Conservation (phyloP, 202 grass and related monocot species). For the Eragrostis tef region DNA sequence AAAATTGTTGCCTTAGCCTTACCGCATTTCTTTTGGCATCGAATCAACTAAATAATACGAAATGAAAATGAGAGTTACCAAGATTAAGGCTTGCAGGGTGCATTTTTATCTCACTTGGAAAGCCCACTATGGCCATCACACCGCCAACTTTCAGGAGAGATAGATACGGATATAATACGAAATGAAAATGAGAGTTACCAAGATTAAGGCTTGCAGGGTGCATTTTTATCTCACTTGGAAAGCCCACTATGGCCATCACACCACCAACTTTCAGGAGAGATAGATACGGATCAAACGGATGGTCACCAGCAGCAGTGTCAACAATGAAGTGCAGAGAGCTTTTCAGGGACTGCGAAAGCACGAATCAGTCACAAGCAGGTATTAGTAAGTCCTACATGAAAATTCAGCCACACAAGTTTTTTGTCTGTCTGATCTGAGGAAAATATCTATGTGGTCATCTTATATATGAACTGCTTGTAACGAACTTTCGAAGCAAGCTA, state of each 20-base stretch:
- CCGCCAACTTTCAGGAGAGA: conserved; percentile 72
- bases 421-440: too few relatives aligned
- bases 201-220: conserved; percentile 64
- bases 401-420: too few relatives aligned
- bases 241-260: conserved; percentile 60
- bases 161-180: not conserved
- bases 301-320: conserved; percentile 75
- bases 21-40: not conserved
- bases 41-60: not conserved
- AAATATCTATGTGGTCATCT: too few relatives aligned
- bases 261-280: conserved; percentile 72
- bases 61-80: conserved; percentile 49
- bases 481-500: too few relatives aligned
- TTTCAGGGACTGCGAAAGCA: conserved; percentile 47
- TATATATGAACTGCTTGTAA: too few relatives aligned
- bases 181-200: conserved; percentile 49
- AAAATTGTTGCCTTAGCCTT: not conserved
- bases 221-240: conserved; percentile 74
- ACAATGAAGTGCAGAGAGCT: conserved; percentile 77
- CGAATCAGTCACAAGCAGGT: not conserved
- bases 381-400: not conserved
- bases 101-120: conserved; percentile 74
- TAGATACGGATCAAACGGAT: conserved; percentile 84
- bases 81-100: conserved; percentile 64
- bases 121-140: conserved; percentile 60